Conservation (phyloP, 306 rosid genomes). For the Senna siamea region DNA sequence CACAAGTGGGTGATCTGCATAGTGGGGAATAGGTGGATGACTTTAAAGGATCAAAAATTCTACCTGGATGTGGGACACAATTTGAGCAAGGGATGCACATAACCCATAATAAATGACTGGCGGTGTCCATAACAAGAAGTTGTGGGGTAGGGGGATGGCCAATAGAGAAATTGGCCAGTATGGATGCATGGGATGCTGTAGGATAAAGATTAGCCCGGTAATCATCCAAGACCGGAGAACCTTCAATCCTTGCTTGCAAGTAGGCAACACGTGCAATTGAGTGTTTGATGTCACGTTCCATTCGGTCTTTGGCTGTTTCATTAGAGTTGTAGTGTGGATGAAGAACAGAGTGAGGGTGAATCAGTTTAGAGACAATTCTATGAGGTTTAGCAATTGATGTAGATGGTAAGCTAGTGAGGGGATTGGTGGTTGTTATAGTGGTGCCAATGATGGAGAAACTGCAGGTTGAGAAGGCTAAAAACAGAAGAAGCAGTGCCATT, state of each 20-base stretch:
- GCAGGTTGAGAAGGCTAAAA: conserved; percentile 37
- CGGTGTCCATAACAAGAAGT: conserved; percentile 49
- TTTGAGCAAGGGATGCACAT: conserved; percentile 56
- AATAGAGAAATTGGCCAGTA: conserved; percentile 48
- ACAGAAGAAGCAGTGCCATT: conserved; percentile 26
- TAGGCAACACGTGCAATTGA: conserved; percentile 38
- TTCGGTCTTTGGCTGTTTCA: conserved; percentile 35
- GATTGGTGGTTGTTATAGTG: background rate
- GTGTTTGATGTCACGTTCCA: conserved; percentile 38
- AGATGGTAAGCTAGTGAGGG: conserved; percentile 1
- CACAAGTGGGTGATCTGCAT: conserved; percentile 29
- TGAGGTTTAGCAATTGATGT: conserved; percentile 35
- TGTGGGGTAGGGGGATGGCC: conserved; percentile 58
- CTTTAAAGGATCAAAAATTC: conserved; percentile 45
- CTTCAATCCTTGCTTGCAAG: conserved; percentile 34
- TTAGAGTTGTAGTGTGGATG: conserved; percentile 41
- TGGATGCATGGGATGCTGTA: background rate
- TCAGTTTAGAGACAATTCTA: conserved; percentile 43
- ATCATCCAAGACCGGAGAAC: conserved; percentile 24
- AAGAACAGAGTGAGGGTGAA: conserved; percentile 37
- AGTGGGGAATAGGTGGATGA: conserved; percentile 43
- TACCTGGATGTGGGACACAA: conserved; percentile 22
- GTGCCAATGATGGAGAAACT: conserved; percentile 36
- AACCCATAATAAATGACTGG: conserved; percentile 45
- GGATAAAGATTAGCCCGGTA: conserved; percentile 1